Evolutionary conservation across 23 red algal species (phyloP), one percentile per base, ranked within the genome.

Genomic region (Gracilaria domingensis): DNA sequence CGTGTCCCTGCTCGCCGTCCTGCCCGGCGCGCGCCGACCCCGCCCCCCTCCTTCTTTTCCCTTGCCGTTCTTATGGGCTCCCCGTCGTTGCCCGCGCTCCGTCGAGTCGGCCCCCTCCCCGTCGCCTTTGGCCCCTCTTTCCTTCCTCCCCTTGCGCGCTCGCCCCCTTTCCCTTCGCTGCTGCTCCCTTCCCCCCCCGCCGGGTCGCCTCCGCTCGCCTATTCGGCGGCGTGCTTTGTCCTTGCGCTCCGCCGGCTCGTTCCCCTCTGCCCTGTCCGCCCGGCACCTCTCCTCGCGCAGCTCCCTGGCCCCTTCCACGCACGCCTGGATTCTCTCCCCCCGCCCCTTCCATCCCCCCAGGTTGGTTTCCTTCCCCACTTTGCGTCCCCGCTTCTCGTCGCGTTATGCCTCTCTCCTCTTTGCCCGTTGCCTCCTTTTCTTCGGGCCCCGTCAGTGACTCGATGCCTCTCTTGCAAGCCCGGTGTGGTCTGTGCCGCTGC

Each of bases 1-100:
- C n/a, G n/a, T n/a, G n/a, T n/a, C n/a, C n/a, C n/a, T n/a, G n/a
- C n/a, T n/a, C n/a, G n/a, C n/a, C n/a, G n/a, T n/a, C n/a, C n/a
- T 12, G 12, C 12, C 45, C 5, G 45, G 45, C 12, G 45, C 45
- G 5, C 45, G 45, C 5, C 5, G 45, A 48, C 45, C 81, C 28
- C 81, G 50, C 30, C 65, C 61, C 11, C 61, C 55, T 36, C 50
- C 65, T 54, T 85, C 81, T n/a, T 36, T 51, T n/a, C 13, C 33
- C 23, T 69, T 85, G 51, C 23, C 81, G 58, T 36, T 85, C 81
- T 18, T 17, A 66, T 66, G 81, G 58, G 21, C n/a, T n/a, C 36
- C 37, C 14, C 0, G 21, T 33, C 81, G 51, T 29, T 85, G 81
- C n/a, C 55, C 24, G 42, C 0, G 64, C 29, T 17, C 65, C 66